phyloP scores from a whole-genome alignment of 768 basidiomycete species.

The Russula brevipes region DNA sequence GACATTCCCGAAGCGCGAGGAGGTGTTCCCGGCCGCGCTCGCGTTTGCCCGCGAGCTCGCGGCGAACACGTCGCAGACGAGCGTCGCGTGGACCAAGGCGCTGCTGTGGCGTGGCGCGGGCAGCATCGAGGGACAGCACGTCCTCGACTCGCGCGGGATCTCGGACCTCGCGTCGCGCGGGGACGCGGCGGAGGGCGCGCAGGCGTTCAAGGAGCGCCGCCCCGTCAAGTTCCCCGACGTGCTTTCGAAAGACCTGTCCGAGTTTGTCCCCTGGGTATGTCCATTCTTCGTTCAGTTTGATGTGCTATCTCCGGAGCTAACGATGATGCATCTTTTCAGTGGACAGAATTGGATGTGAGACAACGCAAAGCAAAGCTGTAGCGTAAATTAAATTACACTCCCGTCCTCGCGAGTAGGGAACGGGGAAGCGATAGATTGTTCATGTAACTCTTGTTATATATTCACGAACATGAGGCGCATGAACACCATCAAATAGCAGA shows the following conservation, averaged over 20 bases:
- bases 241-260: slow-evolving; percentile 37
- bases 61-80: slow-evolving; percentile 46
- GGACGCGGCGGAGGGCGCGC: slow-evolving; percentile 46
- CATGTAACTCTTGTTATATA: neutral
- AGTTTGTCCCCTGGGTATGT: slow-evolving; percentile 53
- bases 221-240: slow-evolving; percentile 42
- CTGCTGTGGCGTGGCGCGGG: slow-evolving; percentile 47
- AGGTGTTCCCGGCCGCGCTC: slow-evolving; percentile 48
- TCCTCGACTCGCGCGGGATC: slow-evolving; percentile 48
- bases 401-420: neutral
- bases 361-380: slow-evolving; percentile 16
- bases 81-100: slow-evolving; percentile 48
- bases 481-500: no score
- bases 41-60: slow-evolving; percentile 50
- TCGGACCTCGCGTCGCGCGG: slow-evolving; percentile 35
- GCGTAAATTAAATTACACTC: neutral
- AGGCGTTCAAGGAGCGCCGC: slow-evolving; percentile 46
- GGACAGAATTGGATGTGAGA: slow-evolving; percentile 28
- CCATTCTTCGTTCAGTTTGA: neutral
- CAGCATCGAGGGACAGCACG: slow-evolving; percentile 49
- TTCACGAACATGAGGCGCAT: neutral
- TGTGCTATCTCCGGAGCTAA: neutral
- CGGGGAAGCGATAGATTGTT: neutral
- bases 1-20: slow-evolving; percentile 45
- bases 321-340: slow-evolving; percentile 29